Base-by-base conservation (phyloP, 2,329 filamentous ascomycete genomes). In the Pestalotiopsis sp. region DNA sequence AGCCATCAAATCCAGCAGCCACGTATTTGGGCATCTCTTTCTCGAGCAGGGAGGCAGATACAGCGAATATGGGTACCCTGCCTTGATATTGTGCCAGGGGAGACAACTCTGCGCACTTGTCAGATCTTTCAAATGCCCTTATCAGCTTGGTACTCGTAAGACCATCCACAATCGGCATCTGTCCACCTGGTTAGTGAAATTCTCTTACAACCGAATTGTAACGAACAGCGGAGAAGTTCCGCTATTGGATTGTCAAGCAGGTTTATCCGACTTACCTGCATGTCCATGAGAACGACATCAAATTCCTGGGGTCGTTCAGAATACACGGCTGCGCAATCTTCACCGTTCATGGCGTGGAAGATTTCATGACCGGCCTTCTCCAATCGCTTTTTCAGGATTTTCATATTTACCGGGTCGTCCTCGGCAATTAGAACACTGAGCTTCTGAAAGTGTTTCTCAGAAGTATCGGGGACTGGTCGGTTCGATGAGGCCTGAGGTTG, bases 131-230 rank as follows among this genome's bases (percentile, higher is more conserved):
- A 66, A 87, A 90, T 0, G 89, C 89, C 31, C 94, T 87, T 70
- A 97, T 97, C 87, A 94, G 92, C 79, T 93, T 94, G 0, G 94
- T 92, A 17, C 93, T 94, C 3, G 87, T 90, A 31, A 95, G 85
- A 14, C 94, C 94, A 76, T 97, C 93, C 4, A 97, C 92, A 39
- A 97, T 96, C 20, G 94, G 94, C 94, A 97, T 97, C 93, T 97
- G 67, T 2, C 17, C 23, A 2, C 58, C 61, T 49, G 14, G 27
- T 65, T 52, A 68, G 52, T 60, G n/a, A 36, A 36, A 27, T 4
- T 39, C 14, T 38, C 13, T 7, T n/a, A 20, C 25, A 4, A 38
- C 20, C n/a, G 1, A 25, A 38, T 6, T 27, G 4, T 5, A 31
- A 6, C 63, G 25, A 45, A 25, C 41, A 59, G n/a, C 23, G 61